Base-by-base conservation (phyloP, 176 grass and related monocot genomes). In the Oryza meridionalis region DNA sequence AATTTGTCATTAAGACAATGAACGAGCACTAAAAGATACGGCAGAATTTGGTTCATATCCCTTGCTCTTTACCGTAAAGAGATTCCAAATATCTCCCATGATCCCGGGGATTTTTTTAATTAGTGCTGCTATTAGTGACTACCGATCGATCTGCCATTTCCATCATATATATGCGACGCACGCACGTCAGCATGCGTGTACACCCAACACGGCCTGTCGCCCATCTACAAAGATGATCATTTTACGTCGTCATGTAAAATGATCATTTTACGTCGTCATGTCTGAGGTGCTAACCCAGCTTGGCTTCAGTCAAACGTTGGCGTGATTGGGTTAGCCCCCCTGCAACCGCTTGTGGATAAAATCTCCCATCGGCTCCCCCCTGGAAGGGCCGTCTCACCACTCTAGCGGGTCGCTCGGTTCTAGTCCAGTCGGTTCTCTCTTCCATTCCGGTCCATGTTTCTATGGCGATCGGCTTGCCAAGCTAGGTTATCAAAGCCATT, bases 211-310 rank as follows among this genome's bases (percentile, higher is more conserved):
- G 9, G 14, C 24, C 25, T 32, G 59, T 50, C 65, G 4, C 65
- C 17, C 21, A 26, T 5, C 12, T 59, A 25, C 6, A 1, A 10
- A 10, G 11, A 19, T 53, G 15, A 15, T 53, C 12, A 13, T 47
- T 7, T 67, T 14, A 51, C 43, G 65, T 80, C 58, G 68, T 73
- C 67, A 31, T 59, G 24, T 55, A n/a, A n/a, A n/a, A n/a, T n/a
- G n/a, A n/a, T n/a, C n/a, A n/a, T n/a, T n/a, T n/a, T n/a, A n/a
- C n/a, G n/a, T n/a, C n/a, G n/a, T n/a, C n/a, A n/a, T n/a, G n/a
- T n/a, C n/a, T n/a, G n/a, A n/a, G n/a, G n/a, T n/a, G n/a, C n/a
- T n/a, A n/a, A n/a, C n/a, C n/a, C n/a, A n/a, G n/a, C n/a, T n/a
- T n/a, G n/a, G n/a, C n/a, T n/a, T n/a, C n/a, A n/a, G n/a, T n/a